These are phyloP conservation scores for Silene uniflora DNA, from an alignment of 148 eudicot species.

Conservation along the genomic window DNA sequence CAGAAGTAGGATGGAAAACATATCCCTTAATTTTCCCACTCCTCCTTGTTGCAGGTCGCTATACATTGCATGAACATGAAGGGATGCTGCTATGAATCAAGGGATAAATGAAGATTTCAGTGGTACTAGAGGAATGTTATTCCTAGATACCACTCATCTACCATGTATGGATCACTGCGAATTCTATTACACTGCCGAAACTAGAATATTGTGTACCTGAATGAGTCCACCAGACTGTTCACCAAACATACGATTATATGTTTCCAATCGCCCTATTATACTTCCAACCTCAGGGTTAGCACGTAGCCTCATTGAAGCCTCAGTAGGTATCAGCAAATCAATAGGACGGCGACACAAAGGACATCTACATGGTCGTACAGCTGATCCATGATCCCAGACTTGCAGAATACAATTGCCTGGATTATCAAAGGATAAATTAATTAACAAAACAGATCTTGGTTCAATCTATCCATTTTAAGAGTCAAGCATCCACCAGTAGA, in stretches of 20 bases:
- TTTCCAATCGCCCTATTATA: slow-evolving; percentile 50
- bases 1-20: too few species aligned
- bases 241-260: slow-evolving; percentile 77
- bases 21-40: too few species aligned
- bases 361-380: slow-evolving; percentile 76
- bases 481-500: background rate
- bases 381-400: slow-evolving; percentile 81
- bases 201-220: slow-evolving; percentile 47
- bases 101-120: background rate
- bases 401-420: slow-evolving; percentile 71
- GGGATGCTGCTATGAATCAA: background rate
- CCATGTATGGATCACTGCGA: background rate
- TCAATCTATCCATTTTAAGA: background rate
- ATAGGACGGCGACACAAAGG: slow-evolving; percentile 86
- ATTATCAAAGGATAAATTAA: background rate
- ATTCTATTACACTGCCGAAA: background rate
- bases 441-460: background rate
- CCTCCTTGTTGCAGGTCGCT: too few species aligned
- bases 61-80: background rate
- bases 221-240: slow-evolving; percentile 46
- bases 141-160: background rate
- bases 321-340: slow-evolving; percentile 74
- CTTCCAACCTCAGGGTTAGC: slow-evolving; percentile 45
- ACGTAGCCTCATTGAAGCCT: slow-evolving; percentile 45
- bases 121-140: background rate